A percentile compares a stretch with the other conserved stretches of the same genome.
Evolutionary conservation across 148 eudicot genomes (phyloP).

Genomic region (Fagopyrum esculentum): DNA sequence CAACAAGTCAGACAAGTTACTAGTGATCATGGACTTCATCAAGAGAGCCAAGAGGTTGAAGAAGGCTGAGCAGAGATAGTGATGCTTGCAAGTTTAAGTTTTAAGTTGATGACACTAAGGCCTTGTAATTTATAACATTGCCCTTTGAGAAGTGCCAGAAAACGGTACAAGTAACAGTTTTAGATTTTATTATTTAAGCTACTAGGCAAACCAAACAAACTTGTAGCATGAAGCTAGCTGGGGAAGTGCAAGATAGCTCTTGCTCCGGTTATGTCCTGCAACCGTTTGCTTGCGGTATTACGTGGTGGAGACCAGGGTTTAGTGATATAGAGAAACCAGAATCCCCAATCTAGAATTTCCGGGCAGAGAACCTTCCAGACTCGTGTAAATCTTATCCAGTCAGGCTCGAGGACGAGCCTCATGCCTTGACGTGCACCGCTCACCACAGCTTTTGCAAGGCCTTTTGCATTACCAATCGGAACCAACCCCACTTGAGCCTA

Average conservation of each 20-base stretch:
- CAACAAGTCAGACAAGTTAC: too few relatives aligned
- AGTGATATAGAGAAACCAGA: not conserved
- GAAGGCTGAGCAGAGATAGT: too few relatives aligned
- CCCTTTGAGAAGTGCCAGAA: too few relatives aligned
- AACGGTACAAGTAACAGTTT: too few relatives aligned
- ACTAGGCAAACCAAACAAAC: not conserved
- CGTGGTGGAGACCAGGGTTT: not conserved
- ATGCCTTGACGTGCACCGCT: not conserved
- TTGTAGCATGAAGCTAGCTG: not conserved
- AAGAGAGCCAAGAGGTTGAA: too few relatives aligned
- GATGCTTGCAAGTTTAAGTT: too few relatives aligned
- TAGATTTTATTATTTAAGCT: too few relatives aligned
- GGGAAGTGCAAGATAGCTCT: not conserved
- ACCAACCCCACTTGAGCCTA: constrained; percentile 7
- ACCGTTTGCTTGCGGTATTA: not conserved
- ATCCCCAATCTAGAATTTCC: not conserved
- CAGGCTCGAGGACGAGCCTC: not conserved
- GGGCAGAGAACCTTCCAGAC: not conserved
- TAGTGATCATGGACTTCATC: too few relatives aligned
- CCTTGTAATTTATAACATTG: too few relatives aligned
- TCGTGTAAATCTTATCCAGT: not conserved
- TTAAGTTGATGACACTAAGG: too few relatives aligned
- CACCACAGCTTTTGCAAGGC: not conserved
- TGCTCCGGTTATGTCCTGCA: not conserved
- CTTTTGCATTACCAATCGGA: not conserved